Base-by-base conservation (phyloP, 495 filamentous ascomycete species). In the Penicillium malachiteum region DNA sequence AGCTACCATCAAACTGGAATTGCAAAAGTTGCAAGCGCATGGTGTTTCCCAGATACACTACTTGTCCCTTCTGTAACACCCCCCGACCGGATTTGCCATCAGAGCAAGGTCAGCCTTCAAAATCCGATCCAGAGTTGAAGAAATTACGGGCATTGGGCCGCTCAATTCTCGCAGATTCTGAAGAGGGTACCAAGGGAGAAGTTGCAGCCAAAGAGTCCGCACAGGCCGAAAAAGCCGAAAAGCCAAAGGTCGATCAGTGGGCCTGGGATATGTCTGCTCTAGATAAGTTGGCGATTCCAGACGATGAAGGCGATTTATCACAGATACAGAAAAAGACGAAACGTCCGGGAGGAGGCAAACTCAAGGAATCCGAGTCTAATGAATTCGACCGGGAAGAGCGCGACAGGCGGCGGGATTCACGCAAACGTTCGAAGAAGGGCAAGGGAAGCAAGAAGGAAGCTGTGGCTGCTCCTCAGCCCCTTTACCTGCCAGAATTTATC, bases 401-500 rank as follows among this genome's bases (percentile, higher is more conserved):
- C 16, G 57, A 66, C 16, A 68, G 58, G 26, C 66, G 61, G 30
- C 69, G 68, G 14, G 57, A 69, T 32, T 73, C 78, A 39, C 74
- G 76, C 14, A 78, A 77, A 56, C 73, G 72, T 34, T 53, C 63
- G 52, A 78, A 81, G 62, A 81, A 78, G 55, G 70, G 70, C 26
- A 79, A 72, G 66, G 68, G 65, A n/a, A 60, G 48, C 44, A 65
- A 71, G 43, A 73, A 74, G 52, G 65, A 65, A 21, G 53, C 58
- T 7, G 63, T 59, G 14, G 57, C 71, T 17, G 70, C 78, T 5
- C 74, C 84, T 4, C 83, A 77, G 21, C 87, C 84, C 3, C 84
- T 98, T 10, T 80, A 88, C 40, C 77, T 99, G 0, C 95, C 95
- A 0, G 91, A 96, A 60, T 93, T 89, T 58, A 96, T 97, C 71